Conservation (phyloP, 139 green algal species). For the Pseudopediastrum boryanum region DNA sequence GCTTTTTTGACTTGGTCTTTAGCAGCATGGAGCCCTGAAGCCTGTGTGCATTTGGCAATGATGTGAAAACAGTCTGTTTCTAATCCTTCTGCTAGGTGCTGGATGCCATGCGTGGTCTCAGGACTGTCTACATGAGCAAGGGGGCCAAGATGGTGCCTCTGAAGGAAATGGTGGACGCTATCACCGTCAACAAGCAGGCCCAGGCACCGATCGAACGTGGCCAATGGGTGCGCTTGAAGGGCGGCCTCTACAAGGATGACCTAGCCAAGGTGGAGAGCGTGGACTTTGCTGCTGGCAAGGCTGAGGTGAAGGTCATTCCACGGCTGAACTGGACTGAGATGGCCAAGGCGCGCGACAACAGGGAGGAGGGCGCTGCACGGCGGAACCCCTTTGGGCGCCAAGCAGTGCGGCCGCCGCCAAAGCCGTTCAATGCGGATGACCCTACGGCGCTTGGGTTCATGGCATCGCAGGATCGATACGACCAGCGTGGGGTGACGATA, state of each 20-base stretch:
- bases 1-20: too few species aligned
- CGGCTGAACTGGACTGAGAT: slow-evolving; percentile 82
- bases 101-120: slow-evolving; percentile 85
- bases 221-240: slow-evolving; percentile 84
- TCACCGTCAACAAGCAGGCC: slow-evolving; percentile 73
- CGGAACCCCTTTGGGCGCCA: slow-evolving; percentile 68
- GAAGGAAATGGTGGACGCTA: slow-evolving; percentile 90
- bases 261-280: slow-evolving; percentile 83
- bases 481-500: neutral
- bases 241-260: slow-evolving; percentile 92
- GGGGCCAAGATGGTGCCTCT: slow-evolving; percentile 79
- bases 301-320: slow-evolving; percentile 74
- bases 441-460: slow-evolving; percentile 40
- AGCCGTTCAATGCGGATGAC: slow-evolving; percentile 73
- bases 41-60: too few species aligned
- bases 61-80: too few species aligned
- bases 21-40: too few species aligned
- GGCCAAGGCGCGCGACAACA: slow-evolving; percentile 36
- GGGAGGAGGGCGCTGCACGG: slow-evolving; percentile 16
- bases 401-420: slow-evolving; percentile 62
- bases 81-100: too few species aligned
- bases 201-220: slow-evolving; percentile 46
- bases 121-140: slow-evolving; percentile 78
- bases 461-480: slow-evolving; percentile 50
- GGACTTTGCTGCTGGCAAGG: slow-evolving; percentile 58